phyloP scores from a whole-genome alignment of 2,329 filamentous ascomycete genomes.

The Colletotrichum zoysiae region DNA sequence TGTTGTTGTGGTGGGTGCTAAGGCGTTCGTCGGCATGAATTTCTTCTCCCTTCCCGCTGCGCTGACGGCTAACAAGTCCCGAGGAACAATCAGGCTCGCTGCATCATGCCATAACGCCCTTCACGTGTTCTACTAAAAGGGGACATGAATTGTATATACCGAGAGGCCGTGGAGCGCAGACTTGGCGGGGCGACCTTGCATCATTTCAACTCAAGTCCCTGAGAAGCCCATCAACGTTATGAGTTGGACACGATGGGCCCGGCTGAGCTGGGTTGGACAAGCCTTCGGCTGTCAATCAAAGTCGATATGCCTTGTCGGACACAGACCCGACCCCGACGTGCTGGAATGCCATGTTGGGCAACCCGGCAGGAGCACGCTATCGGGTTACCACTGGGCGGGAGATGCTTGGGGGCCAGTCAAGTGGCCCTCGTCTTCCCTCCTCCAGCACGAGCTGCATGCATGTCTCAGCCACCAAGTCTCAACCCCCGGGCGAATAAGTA shows the following conservation, averaged over 20 bases:
- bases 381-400: constrained; percentile 16
- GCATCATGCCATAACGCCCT: background rate
- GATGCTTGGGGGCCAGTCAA: background rate
- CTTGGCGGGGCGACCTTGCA: background rate
- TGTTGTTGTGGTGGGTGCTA: background rate
- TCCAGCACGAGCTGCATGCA: constrained; percentile 23
- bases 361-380: constrained; percentile 27
- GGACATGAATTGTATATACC: constrained; percentile 20
- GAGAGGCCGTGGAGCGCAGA: background rate
- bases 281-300: constrained; percentile 17
- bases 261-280: constrained; percentile 8
- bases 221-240: constrained; percentile 1
- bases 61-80: background rate
- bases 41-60: background rate
- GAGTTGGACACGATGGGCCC: background rate
- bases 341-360: constrained; percentile 31
- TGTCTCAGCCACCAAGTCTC: constrained; percentile 35
- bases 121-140: background rate
- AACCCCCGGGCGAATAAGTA: background rate
- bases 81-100: background rate
- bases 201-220: background rate
- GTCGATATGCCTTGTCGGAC: background rate
- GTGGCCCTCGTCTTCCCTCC: constrained; percentile 10
- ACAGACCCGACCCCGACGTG: background rate
- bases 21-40: background rate